Base-by-base conservation (phyloP, 2,329 filamentous ascomycete genomes). In the Neopestalotiopsis rosae region DNA sequence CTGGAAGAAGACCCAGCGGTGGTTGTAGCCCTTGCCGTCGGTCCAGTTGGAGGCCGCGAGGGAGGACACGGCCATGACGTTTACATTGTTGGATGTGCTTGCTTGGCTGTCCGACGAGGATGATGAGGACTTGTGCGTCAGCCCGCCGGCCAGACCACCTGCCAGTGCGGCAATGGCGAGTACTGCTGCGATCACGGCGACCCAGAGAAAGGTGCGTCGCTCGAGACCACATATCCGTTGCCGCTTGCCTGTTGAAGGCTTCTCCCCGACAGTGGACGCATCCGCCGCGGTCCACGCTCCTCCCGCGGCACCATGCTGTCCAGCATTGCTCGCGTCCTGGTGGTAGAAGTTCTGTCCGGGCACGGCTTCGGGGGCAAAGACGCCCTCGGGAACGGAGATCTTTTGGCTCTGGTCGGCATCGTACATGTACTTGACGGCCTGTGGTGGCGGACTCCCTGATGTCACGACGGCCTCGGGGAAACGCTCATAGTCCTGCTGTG, bases 1-100 rank as follows among this genome's bases (percentile, higher is more conserved):
- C 66, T 77, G 75, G 64, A 77, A 77, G 67, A 76, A 76, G 59
- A 77, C 72, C 20, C 68, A 71, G 38, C 74, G 65, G 40, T 74
- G 72, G 14, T 24, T 45, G 28, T 62, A 59, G 14, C 72, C 73
- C 20, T 71, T 57, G 4, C 70, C 57, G 32, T 76, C 74, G 3
- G 74, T 77, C 73, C 74, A 77, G 67, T 77, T 77, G 4, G 74
- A 71, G 7, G 74, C 71, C 3, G 74, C 69, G 14, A 77, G 68
- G 61, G 72, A 71, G 7, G 74, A 76, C 30, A 34, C 65, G 4
- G 30, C 61, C 17, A 76, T 70, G 7, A 72, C 40, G 28, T 72
- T 72, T 2, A 56, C 67, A 32, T 64, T 67, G 13, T 49, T 49
- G 24, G 24, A 28, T 2, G 24, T 66, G 14, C 59, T 38, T 7